Evolutionary conservation across 23 red algal species (phyloP), one percentile per base, ranked within the genome.

Genomic region (Gracilaria vermiculophylla): DNA sequence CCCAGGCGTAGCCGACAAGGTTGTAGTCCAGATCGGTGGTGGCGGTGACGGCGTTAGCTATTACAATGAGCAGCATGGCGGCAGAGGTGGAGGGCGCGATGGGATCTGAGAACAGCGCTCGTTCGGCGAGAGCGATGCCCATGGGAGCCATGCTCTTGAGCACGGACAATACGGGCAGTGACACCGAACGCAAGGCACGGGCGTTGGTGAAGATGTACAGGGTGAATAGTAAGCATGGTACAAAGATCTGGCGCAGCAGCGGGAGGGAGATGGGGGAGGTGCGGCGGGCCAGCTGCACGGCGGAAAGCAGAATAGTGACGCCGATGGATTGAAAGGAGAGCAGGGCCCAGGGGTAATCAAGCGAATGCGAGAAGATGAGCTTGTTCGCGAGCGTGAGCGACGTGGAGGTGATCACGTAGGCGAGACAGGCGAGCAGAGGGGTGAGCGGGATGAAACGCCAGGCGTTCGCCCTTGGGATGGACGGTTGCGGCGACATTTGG

Each of bases 121-220:
- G 76, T 37, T 91, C 87, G 13, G 54, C 40, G n/a, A 91, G 61
- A 2, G 87, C 77, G 80, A 87, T 96, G n/a, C 82, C 87, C 62
- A 96, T 80, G 25, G 94, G 94, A 50, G 94, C 94, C 60, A 96
- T 43, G 28, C 64, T 78, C 57, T 96, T 96, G 14, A 96, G 67
- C 23, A 92, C 78, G 2, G 71, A 76, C 32, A 91, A 48, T 43
- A 96, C 73, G 21, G 94, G 94, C 27, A 96, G 49, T 17, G 82
- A 77, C 12, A 96, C 44, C 57, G 73, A 80, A 25, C 87, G 87
- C 35, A 96, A 62, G 20, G 87, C 72, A 5, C 84, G 71, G 16
- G 94, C 83, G 44, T 92, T 92, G 44, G 87, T 77, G 80, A 92
- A 96, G 47, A 96, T 67, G 60, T 92, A 96, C 13, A 92, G 21